phyloP scores from a whole-genome alignment of 1,284 basidiomycete species.

The Tilletia caries region DNA sequence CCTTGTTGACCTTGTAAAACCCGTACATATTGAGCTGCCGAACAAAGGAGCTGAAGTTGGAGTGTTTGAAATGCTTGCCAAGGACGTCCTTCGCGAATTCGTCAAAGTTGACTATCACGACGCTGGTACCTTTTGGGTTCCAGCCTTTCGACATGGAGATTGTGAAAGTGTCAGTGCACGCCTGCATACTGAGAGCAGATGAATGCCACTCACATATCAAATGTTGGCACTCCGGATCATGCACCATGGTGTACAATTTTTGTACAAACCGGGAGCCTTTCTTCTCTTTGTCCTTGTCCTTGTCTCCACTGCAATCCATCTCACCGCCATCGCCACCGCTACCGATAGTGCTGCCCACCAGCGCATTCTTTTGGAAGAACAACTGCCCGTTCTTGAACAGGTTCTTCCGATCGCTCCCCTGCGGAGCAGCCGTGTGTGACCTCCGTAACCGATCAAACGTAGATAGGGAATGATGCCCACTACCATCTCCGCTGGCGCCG shows the following conservation, averaged over 20 bases:
- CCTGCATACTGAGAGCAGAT: neutral
- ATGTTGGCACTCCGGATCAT: slow-evolving; percentile 37
- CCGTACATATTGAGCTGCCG: slow-evolving; percentile 77
- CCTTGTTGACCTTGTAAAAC: slow-evolving; percentile 60
- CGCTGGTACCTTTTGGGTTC: slow-evolving; percentile 39
- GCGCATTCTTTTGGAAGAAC: neutral
- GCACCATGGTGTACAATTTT: slow-evolving; percentile 46
- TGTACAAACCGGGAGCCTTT: slow-evolving; percentile 39
- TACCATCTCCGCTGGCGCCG: too few relatives aligned
- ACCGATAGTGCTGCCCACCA: too few relatives aligned
- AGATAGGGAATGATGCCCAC: too few relatives aligned
- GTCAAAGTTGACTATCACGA: slow-evolving; percentile 49
- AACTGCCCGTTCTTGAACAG: neutral
- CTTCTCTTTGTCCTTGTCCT: slow-evolving; percentile 36
- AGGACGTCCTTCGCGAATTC: slow-evolving; percentile 52
- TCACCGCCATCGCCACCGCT: neutral
- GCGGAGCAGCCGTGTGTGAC: slow-evolving; percentile 1
- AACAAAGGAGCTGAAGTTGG: slow-evolving; percentile 80
- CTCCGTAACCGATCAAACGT: slow-evolving; percentile 1
- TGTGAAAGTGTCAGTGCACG: neutral
- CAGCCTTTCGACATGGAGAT: slow-evolving; percentile 18
- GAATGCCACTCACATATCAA: slow-evolving; percentile 27
- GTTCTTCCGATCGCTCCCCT: neutral
- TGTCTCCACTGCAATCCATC: slow-evolving; percentile 20
- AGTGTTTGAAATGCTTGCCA: slow-evolving; percentile 55